Base-by-base conservation (phyloP, 805 yeast species). In the Ogataea pignaliae region DNA sequence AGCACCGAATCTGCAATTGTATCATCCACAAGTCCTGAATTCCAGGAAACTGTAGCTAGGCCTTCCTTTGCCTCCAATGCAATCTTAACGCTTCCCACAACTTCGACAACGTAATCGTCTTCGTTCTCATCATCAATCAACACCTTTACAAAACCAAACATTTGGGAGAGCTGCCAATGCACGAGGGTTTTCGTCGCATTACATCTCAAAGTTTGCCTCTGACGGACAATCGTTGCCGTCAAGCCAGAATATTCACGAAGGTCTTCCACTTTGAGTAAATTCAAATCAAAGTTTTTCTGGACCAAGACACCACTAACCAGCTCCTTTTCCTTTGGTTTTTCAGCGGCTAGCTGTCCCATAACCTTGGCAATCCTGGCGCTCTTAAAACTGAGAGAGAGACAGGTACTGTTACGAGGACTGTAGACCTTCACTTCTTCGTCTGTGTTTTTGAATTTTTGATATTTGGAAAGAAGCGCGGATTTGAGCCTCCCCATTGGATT, bases 401-500 rank as follows among this genome's bases (percentile, higher is more conserved):
- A 85, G 29, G 87, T 89, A 66, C 97, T 87, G 61, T 93, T 91
- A 57, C 87, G 77, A 5, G 99, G 99, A 52, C 88, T 91, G 66
- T 79, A 91, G 3, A 93, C 95, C 54, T 81, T 86, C 10, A 90
- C 90, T 61, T 93, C 98, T 39, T 86, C 80, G 14, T 86, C 93
- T 0, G 97, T 88, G 8, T 88, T 88, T 60, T 83, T 88, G 41
- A 85, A 71, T 40, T 81, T 77, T 2, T 88, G 75, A 58, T 91
- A 93, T 64, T 88, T 89, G 37, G 96, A 87, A 50, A 90, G 67
- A 34, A 93, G 70, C 0, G 99, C 98, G 26, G 96, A 86, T 63
- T 93, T 93, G 44, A 93, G 68, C 61, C 99, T 81, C 45, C 98
- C 99, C 98, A 93, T 93, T n/a, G 96, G 97, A 56, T 88, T 89